Base-by-base conservation (phyloP, 179 eudicot genomes). In the Silene noctiflora region DNA sequence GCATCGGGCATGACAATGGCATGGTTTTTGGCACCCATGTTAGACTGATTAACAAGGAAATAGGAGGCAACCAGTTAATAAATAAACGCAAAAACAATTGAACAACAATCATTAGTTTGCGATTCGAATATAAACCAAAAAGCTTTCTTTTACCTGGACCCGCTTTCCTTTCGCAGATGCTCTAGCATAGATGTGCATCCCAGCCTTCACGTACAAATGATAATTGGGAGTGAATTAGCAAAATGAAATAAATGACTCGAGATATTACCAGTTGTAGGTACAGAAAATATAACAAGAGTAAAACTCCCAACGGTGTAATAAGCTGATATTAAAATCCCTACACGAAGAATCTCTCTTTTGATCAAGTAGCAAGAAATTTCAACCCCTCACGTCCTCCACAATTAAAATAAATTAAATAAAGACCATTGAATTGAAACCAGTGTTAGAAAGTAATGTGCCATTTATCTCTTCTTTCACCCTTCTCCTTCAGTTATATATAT, bases 1-100 rank as follows among this genome's bases (percentile, higher is more conserved):
- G 99, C 99, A 84, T 96, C 99, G 75, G 99, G 95, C 91, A 96
- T 77, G 72, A 96, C 94, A 33, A 96, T 81, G 74, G 94, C 99
- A 83, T 96, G 99, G 79, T 96, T 96, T 82, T 96, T 96, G 78
- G 99, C 99, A 65, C 99, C 99, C 98, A 96, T 93, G 81, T 93
- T 96, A 56, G 98, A 91, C 99, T 96, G 85, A 46, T 62, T 11
- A 75, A 82, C 17, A 80, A 39, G 48, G 71, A 60, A 75, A 20
- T 21, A 78, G 56, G 17, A 72, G 20, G 8, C 25, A 61, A 72
- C 58, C 63, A 79, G 77, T 63, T 67, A 72, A 63, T 25, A 65
- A 6, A 48, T 60, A 46, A n/a, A 24, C 35, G 14, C 5, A 17
- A 56, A 14, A 55, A 55, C 20, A 55, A 55, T 55, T 55, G 12